These are phyloP conservation scores for Solanum dulcamara DNA, from an alignment of 257 asterid species.

Conservation along the genomic window DNA sequence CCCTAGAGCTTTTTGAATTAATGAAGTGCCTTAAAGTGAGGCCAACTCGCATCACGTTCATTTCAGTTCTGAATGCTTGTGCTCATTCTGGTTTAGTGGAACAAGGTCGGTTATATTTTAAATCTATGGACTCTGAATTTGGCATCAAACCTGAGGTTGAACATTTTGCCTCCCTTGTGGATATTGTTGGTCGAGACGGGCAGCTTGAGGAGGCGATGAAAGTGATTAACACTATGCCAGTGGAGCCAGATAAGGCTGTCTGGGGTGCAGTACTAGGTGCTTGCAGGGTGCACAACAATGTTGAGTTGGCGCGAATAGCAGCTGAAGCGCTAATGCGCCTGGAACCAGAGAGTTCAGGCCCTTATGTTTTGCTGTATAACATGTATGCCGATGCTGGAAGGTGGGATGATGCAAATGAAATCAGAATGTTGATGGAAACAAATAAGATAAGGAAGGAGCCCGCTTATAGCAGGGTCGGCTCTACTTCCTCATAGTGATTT, in stretches of 20 bases:
- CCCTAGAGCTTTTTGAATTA: constrained; percentile 54
- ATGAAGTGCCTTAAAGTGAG: constrained; percentile 45
- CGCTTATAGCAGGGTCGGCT: constrained; percentile 57
- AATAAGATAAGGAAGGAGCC: constrained; percentile 38
- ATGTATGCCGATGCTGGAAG: constrained; percentile 62
- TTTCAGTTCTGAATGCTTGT: constrained; percentile 75
- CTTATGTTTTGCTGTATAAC: constrained; percentile 52
- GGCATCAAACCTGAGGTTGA: constrained; percentile 65
- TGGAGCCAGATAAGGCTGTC: constrained; percentile 62
- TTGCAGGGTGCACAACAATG: constrained; percentile 57
- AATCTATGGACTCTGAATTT: constrained; percentile 51
- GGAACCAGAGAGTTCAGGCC: constrained; percentile 74
- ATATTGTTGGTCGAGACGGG: constrained; percentile 60
- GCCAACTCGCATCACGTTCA: constrained; percentile 66
- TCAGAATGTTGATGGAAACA: constrained; percentile 51
- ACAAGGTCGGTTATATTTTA: constrained; percentile 44
- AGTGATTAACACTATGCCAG: constrained; percentile 41
- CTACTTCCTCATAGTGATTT: constrained; percentile 14
- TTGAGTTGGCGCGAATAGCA: constrained; percentile 49
- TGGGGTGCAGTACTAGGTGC: constrained; percentile 91
- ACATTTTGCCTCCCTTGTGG: constrained; percentile 75
- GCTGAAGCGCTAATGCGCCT: constrained; percentile 62
- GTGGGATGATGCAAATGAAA: constrained; percentile 72
- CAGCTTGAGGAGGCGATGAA: constrained; percentile 61
- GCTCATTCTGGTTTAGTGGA: constrained; percentile 75